phyloP scores from a whole-genome alignment of 2,329 filamentous ascomycete genomes.

The Fusarium camptoceras region DNA sequence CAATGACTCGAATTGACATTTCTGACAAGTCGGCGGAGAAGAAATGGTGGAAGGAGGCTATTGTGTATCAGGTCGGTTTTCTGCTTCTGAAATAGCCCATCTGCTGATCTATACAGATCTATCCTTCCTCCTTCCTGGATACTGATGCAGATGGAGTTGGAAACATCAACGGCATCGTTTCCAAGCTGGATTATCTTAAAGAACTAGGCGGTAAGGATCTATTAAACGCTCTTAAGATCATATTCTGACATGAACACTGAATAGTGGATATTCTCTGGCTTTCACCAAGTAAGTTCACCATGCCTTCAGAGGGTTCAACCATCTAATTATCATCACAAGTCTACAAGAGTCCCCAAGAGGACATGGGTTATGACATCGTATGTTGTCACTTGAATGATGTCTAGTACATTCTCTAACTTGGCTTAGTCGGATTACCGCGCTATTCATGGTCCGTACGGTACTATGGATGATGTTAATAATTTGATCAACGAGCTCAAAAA shows the following conservation, averaged over 20 bases:
- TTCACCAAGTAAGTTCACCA: neutral
- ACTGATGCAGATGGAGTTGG: slow-evolving; percentile 65
- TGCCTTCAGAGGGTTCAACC: accelerated
- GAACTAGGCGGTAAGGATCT: slow-evolving; percentile 21
- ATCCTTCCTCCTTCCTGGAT: slow-evolving; percentile 67
- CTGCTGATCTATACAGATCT: slow-evolving; percentile 56
- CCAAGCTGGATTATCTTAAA: slow-evolving; percentile 61
- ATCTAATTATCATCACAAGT: neutral
- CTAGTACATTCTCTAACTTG: neutral
- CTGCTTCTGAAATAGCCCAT: accelerated
- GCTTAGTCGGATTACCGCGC: slow-evolving; percentile 31
- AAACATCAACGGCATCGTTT: slow-evolving; percentile 64
- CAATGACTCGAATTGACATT: neutral
- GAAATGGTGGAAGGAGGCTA: slow-evolving; percentile 10
- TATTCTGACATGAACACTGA: neutral
- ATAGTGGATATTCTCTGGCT: slow-evolving; percentile 7
- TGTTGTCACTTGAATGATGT: neutral
- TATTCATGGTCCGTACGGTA: slow-evolving; percentile 35
- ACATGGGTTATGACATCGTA: slow-evolving; percentile 43
- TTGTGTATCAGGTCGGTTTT: neutral
- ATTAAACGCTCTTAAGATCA: accelerated
- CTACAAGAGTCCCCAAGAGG: slow-evolving; percentile 39
- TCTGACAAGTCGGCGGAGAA: neutral
- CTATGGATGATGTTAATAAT: slow-evolving; percentile 34
- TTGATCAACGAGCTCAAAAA: slow-evolving; percentile 35